phyloP scores from a whole-genome alignment of 208 protist genomes.

The Crithidia acanthocephali region DNA sequence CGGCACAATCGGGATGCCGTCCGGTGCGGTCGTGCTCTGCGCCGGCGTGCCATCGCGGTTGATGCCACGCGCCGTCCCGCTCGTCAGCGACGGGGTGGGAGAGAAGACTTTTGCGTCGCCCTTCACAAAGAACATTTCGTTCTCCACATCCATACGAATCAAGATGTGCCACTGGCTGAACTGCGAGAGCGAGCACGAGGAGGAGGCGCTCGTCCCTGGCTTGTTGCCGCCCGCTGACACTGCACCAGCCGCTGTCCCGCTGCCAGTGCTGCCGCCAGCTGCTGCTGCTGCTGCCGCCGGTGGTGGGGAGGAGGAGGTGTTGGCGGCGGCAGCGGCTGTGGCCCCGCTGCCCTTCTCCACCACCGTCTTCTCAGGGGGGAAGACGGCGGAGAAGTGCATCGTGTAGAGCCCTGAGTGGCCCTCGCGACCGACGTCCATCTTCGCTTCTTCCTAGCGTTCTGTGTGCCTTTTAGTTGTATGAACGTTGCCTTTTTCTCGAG shows the following conservation, averaged over 20 bases:
- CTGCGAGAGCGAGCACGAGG: constrained; percentile 51
- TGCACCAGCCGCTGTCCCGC: neutral
- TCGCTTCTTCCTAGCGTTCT: constrained; percentile 3
- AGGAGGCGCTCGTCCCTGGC: constrained; percentile 18
- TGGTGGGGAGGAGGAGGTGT: constrained; percentile 24
- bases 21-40: constrained; percentile 45
- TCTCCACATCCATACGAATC: constrained; percentile 76
- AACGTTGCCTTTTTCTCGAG: too few species aligned
- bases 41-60: constrained; percentile 49
- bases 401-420: constrained; percentile 84
- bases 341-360: constrained; percentile 10
- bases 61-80: constrained; percentile 57
- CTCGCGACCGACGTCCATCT: constrained; percentile 59
- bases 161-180: constrained; percentile 88
- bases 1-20: constrained; percentile 71
- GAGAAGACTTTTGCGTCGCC: constrained; percentile 83
- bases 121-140: constrained; percentile 81
- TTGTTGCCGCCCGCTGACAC: constrained; percentile 9
- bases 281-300: too few species aligned
- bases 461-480: neutral
- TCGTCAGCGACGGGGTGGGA: constrained; percentile 63
- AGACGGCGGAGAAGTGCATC: constrained; percentile 82
- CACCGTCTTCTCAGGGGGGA: constrained; percentile 41
- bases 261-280: too few species aligned
- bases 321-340: constrained; percentile 4